phyloP scores from a whole-genome alignment of 2,329 filamentous ascomycete species.

The Ceratocystis huliohia region DNA sequence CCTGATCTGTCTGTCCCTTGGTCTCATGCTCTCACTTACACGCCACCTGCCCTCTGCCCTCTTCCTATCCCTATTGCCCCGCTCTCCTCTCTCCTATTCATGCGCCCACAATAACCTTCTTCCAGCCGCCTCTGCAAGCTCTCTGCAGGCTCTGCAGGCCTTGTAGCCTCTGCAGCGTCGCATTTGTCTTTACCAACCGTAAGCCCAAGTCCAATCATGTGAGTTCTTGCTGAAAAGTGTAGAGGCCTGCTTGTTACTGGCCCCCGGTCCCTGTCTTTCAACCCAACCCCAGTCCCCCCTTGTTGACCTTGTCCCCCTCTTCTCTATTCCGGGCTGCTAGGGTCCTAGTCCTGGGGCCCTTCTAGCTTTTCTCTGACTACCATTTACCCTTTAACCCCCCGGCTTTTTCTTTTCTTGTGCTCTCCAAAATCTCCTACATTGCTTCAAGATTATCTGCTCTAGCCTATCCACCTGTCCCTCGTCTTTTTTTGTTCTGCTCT shows the following conservation, averaged over 20 bases:
- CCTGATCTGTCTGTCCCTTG: background rate
- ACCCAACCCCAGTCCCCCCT: background rate
- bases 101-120: background rate
- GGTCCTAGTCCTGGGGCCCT: background rate
- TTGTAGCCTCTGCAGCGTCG: background rate
- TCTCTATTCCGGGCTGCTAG: background rate
- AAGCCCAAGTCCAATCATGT: background rate
- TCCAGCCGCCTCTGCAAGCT: background rate
- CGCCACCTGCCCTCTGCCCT: background rate
- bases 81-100: background rate
- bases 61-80: background rate
- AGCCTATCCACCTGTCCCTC: background rate
- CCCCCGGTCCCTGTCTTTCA: background rate
- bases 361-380: background rate
- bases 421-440: constrained; percentile 1
- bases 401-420: constrained; percentile 2
- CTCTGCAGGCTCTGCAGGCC: background rate
- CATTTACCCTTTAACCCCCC: background rate
- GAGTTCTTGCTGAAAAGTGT: background rate
- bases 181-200: background rate
- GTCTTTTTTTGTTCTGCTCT: background rate
- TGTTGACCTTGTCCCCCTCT: background rate
- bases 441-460: constrained; percentile 7
- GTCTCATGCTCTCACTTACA: background rate
- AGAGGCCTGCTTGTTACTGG: background rate